These are phyloP conservation scores for Silybum marianum DNA, from an alignment of 129 eudicot species.

Conservation along the genomic window DNA sequence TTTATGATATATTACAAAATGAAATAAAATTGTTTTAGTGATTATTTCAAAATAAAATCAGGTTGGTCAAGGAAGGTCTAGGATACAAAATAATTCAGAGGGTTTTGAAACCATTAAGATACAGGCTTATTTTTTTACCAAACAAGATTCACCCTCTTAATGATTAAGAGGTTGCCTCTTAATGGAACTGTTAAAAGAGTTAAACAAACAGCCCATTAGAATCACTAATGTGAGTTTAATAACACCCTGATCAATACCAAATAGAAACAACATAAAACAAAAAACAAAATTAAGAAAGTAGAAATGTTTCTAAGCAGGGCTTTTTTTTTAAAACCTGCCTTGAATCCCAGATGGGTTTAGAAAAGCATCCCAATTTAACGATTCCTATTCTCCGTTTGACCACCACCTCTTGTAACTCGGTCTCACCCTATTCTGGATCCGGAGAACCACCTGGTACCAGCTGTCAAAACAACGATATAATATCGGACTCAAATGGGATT, in stretches of 20 bases:
- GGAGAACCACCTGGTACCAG: slow-evolving; percentile 75
- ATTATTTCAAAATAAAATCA: too few species aligned
- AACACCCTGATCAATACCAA: neutral
- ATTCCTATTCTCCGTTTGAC: neutral
- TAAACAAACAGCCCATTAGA: too few species aligned
- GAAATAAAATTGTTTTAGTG: too few species aligned
- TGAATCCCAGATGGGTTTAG: slow-evolving; percentile 35
- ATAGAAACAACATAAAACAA: neutral
- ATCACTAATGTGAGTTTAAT: neutral
- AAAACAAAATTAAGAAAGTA: neutral
- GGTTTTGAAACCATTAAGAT: too few species aligned
- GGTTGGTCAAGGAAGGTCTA: too few species aligned
- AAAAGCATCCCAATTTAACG: slow-evolving; percentile 19
- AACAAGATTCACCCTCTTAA: too few species aligned
- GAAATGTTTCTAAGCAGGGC: neutral
- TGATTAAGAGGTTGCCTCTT: too few species aligned
- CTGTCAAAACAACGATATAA: slow-evolving; percentile 31
- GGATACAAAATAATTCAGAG: too few species aligned
- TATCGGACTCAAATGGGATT: neutral
- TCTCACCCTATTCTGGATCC: slow-evolving; percentile 49
- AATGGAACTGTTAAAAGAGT: too few species aligned
- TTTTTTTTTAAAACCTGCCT: too few species aligned
- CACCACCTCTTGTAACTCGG: slow-evolving; percentile 6
- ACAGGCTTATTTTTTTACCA: too few species aligned
- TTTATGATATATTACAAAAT: too few species aligned